These are phyloP conservation scores for Grigorovia yakushimaensis DNA, from an alignment of 805 yeast species.

Conservation along the genomic window DNA sequence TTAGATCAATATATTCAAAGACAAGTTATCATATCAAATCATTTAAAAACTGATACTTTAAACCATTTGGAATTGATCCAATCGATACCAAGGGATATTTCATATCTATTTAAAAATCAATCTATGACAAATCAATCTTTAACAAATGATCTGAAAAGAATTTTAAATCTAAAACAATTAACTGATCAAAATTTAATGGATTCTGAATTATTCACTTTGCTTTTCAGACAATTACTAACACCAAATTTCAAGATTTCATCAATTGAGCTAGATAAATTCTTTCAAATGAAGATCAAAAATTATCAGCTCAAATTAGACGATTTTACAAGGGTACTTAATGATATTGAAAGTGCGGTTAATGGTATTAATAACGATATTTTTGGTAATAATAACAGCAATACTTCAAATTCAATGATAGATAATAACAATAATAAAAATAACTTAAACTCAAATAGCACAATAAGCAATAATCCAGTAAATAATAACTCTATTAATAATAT, in stretches of 20 bases:
- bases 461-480: no score
- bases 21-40: slow-evolving; percentile 65
- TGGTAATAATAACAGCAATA: slow-evolving; percentile 8
- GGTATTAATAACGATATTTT: slow-evolving; percentile 45
- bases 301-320: slow-evolving; percentile 39
- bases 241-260: slow-evolving; percentile 53
- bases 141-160: slow-evolving; percentile 37
- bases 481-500: no score
- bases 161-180: slow-evolving; percentile 36
- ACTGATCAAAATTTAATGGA: slow-evolving; percentile 34
- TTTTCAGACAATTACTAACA: slow-evolving; percentile 39
- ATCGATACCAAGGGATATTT: slow-evolving; percentile 65
- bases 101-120: slow-evolving; percentile 50
- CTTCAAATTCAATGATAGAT: background rate
- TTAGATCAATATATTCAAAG: slow-evolving; percentile 63
- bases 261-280: slow-evolving; percentile 47
- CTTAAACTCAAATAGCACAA: no score
- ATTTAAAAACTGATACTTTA: slow-evolving; percentile 48
- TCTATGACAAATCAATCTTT: slow-evolving; percentile 58
- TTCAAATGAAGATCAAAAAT: slow-evolving; percentile 33
- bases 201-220: slow-evolving; percentile 43
- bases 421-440: no score
- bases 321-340: slow-evolving; percentile 36
- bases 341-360: slow-evolving; percentile 52
- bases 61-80: slow-evolving; percentile 56